Evolutionary conservation across 2,329 filamentous ascomycete genomes (phyloP).

Genomic region (Colletotrichum filicis): DNA sequence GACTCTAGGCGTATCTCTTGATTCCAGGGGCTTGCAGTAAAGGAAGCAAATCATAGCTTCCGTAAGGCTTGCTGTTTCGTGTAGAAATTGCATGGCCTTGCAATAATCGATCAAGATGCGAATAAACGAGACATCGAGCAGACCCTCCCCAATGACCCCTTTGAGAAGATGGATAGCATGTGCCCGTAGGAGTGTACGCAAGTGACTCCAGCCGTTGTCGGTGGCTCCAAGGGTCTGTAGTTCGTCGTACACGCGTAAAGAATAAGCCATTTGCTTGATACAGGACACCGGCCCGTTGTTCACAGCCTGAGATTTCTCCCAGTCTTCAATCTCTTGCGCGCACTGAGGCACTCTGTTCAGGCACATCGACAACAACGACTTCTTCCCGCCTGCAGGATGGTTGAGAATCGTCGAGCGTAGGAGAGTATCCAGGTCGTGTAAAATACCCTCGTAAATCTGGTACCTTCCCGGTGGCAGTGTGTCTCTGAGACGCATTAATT

Average conservation of each 20-base stretch:
- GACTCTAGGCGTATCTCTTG: background rate
- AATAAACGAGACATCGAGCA: slow-evolving; percentile 54
- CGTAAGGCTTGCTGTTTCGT: slow-evolving; percentile 56
- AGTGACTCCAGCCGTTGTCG: slow-evolving; percentile 56
- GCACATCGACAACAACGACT: slow-evolving; percentile 60
- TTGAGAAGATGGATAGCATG: slow-evolving; percentile 57
- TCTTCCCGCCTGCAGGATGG: slow-evolving; percentile 23
- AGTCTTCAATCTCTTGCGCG: slow-evolving; percentile 56
- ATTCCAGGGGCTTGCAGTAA: slow-evolving; percentile 46
- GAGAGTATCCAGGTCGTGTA: slow-evolving; percentile 44
- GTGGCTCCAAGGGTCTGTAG: slow-evolving; percentile 56
- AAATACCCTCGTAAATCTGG: slow-evolving; percentile 46
- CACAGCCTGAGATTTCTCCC: slow-evolving; percentile 51
- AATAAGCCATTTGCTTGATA: slow-evolving; percentile 50
- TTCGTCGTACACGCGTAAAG: slow-evolving; percentile 59
- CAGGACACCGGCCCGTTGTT: slow-evolving; percentile 48
- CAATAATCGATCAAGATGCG: slow-evolving; percentile 55
- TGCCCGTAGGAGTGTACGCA: slow-evolving; percentile 56
- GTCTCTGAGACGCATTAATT: slow-evolving; percentile 21
- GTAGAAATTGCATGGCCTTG: slow-evolving; percentile 44
- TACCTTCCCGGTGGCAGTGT: slow-evolving; percentile 39
- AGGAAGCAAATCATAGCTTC: slow-evolving; percentile 45
- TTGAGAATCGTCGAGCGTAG: slow-evolving; percentile 40
- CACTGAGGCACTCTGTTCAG: slow-evolving; percentile 60
- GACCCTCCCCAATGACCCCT: slow-evolving; percentile 52